These are phyloP conservation scores for Guadua angustifolia DNA, from an alignment of 176 grass and related monocot species.

Conservation along the genomic window DNA sequence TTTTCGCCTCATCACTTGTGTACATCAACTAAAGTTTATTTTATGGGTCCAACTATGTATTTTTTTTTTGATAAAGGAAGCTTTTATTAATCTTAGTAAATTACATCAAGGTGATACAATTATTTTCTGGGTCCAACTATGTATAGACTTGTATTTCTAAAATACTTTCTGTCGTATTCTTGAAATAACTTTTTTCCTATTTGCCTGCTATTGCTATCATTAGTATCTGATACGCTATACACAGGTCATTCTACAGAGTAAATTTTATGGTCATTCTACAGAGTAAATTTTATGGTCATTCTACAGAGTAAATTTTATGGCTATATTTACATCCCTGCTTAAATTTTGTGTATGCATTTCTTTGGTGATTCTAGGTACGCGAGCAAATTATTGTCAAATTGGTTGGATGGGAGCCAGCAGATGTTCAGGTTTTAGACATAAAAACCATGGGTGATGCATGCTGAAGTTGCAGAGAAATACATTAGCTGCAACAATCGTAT, in stretches of 20 bases:
- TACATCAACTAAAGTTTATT: too few species aligned
- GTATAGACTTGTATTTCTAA: neutral
- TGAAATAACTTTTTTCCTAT: neutral
- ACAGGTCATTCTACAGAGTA: neutral
- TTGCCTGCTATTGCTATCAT: conserved; percentile 5
- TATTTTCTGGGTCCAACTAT: neutral
- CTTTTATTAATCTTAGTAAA: too few species aligned
- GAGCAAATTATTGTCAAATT: conserved; percentile 92
- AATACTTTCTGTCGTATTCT: conserved; percentile 3
- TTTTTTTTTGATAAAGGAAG: too few species aligned
- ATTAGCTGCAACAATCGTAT: conserved; percentile 62
- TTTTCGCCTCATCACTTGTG: neutral
- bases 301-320: conserved; percentile 18
- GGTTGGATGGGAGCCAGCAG: conserved; percentile 70
- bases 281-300: conserved; percentile 28
- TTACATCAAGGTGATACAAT: too few species aligned
- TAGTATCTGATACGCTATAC: neutral
- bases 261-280: conserved; percentile 34
- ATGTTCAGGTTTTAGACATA: conserved; percentile 86
- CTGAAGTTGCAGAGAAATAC: conserved; percentile 94
- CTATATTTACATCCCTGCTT: conserved; percentile 10
- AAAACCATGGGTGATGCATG: conserved; percentile 96
- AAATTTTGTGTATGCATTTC: neutral
- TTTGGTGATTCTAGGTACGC: conserved; percentile 57
- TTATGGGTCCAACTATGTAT: conserved; percentile 8